phyloP scores from a whole-genome alignment of 495 filamentous ascomycete genomes.

The Bacidia gigantensis region DNA sequence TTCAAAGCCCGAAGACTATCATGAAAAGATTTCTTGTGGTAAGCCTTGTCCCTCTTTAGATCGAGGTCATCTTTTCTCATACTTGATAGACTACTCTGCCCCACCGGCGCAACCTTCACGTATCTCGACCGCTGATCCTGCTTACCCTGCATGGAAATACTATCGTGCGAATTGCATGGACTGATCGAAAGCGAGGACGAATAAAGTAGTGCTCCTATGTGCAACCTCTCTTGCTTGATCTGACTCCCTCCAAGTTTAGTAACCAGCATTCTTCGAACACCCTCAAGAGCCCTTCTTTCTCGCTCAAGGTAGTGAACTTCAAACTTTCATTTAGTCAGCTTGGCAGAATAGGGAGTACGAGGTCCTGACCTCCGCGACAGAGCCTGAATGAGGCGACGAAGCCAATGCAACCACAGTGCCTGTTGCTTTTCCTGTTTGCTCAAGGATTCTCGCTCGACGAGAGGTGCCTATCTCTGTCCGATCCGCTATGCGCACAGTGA shows the following conservation, averaged over 20 bases:
- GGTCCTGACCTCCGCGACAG: neutral
- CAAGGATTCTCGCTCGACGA: neutral
- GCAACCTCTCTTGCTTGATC: neutral
- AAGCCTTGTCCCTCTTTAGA: too few relatives aligned
- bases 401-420: slow-evolving; percentile 7
- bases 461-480: neutral
- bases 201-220: neutral
- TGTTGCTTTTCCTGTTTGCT: slow-evolving; percentile 10
- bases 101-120: too few relatives aligned
- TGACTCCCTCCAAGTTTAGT: neutral
- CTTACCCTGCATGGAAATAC: neutral
- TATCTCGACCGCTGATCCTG: neutral
- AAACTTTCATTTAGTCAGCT: neutral
- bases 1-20: neutral
- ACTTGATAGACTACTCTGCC: too few relatives aligned
- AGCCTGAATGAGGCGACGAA: neutral
- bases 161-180: neutral
- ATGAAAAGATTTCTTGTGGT: neutral
- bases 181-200: neutral
- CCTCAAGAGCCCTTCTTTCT: slow-evolving; percentile 6
- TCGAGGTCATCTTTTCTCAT: too few relatives aligned
- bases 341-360: neutral
- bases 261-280: neutral
- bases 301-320: slow-evolving; percentile 12
- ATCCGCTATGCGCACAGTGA: slow-evolving; percentile 9